Base-by-base conservation (phyloP, 129 eudicot genomes). In the Centaurea solstitialis region DNA sequence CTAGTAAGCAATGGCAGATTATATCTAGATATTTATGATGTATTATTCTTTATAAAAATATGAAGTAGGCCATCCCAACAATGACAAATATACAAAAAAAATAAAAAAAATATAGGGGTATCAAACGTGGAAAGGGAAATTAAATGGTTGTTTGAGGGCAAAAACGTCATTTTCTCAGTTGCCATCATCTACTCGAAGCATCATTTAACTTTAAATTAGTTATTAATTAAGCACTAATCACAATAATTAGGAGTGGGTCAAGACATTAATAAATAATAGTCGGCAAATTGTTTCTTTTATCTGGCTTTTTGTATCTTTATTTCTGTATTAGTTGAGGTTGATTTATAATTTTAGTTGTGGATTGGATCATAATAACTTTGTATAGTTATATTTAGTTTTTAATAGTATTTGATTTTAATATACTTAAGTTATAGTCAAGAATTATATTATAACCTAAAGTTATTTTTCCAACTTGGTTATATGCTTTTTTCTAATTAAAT, bases 151-250 rank as follows among this genome's bases (percentile, higher is more conserved):
- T 76, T 69, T 35, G 72, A 70, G 77, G 81, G 77, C 53, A 82
- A 23, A 82, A 69, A 61, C 22, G 86, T 76, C 50, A 70, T 76
- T 74, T 2, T 5, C 22, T 1, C 21, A 13, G 47, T 17, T 70
- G 67, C 68, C 86, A 57, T 82, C 22, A 17, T 53, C 64, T 53
- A 53, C 21, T 53, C 64, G 6, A 53, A 53, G 5, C 64, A 53
- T 15, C 77, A 76, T 82, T 82, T 68, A 80, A 82, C 81, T 76
- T 76, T 69, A 76, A 68, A 69, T 70, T 82, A 57, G 10, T 23
- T 70, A 22, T 76, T 76, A 68, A 82, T 72, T 65, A 82, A 76
- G 73, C 77, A 70, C 81, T 82, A 70, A 76, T 69, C 18, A 39
- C 64, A 57, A 76, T 82, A 41, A 82, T 76, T 76, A 76, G 62